Base-by-base conservation (phyloP, 345 rosid genomes). In the Acer campestre region DNA sequence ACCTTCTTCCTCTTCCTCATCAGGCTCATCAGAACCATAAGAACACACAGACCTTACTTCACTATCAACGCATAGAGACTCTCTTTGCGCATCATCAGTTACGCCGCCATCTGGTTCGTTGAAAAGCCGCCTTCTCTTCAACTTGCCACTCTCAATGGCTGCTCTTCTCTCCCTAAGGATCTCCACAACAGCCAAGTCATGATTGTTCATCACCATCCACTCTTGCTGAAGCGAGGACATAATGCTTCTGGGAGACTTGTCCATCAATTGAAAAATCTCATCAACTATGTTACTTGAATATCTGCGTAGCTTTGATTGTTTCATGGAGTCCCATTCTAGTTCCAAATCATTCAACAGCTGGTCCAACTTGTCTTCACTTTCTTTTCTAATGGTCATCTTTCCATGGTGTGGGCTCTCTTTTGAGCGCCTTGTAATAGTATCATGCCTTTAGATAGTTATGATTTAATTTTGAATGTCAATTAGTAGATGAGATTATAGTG, bases 191-290 rank as follows among this genome's bases (percentile, higher is more conserved):
- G 85, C 84, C 75, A 82, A 67, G 38, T 82, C 88, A 29, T 25
- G 27, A 25, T 84, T 84, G 83, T 65, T 78, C 77, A 84, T 85
- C 58, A 81, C 80, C 74, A 77, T 85, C 89, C 92, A 10, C 42
- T 74, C 63, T 7, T 78, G 74, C 68, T 87, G 93, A 49, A 92
- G 90, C 0, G 87, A 82, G 72, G 82, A 74, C 92, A 83, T 87
- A 48, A 86, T 89, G 53, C 23, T 68, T 76, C 87, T 83, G 1
- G 94, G 92, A 49, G 90, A 83, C 76, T 77, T 79, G 49, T 85
- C 79, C 10, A 85, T 81, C 25, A 75, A 64, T 56, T 58, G 63
- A 61, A 82, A 81, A 40, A 81, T 77, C 74, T 73, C 70, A 17
- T 73, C 70, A 13, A 63, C 59, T n/a, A 58, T 55, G 22, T 73